These are phyloP conservation scores for Pyrrhoderma lamaoense DNA, from an alignment of 1,284 basidiomycete genomes.

Conservation along the genomic window DNA sequence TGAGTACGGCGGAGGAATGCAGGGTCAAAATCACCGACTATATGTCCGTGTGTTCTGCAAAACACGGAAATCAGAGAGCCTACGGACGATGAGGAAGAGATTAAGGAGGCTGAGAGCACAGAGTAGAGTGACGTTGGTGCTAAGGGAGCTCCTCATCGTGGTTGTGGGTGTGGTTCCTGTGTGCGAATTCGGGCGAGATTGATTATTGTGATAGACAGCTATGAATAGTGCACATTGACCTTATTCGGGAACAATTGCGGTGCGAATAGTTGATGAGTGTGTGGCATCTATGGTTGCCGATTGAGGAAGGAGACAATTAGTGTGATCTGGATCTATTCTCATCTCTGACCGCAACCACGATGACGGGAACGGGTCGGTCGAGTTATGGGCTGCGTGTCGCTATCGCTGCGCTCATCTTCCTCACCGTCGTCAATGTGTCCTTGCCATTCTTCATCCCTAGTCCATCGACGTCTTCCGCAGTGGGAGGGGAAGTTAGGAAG, in stretches of 20 bases:
- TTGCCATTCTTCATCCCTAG: slow-evolving; percentile 9
- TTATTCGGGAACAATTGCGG: background rate
- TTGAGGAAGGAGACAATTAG: slow-evolving; percentile 1
- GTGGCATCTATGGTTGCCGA: background rate
- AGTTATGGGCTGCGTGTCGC: too few species aligned
- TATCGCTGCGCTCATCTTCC: slow-evolving; percentile 14
- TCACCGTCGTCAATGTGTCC: slow-evolving; percentile 13
- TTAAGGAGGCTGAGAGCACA: slow-evolving; percentile 11
- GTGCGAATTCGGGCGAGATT: background rate
- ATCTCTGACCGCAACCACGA: background rate
- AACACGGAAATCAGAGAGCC: slow-evolving; percentile 2
- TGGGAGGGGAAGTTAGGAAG: background rate
- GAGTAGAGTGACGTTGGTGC: slow-evolving; percentile 6
- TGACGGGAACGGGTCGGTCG: too few species aligned
- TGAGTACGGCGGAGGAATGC: background rate
- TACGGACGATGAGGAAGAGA: slow-evolving; percentile 8
- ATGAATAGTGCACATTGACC: background rate
- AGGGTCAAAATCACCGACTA: background rate
- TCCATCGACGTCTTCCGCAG: slow-evolving; percentile 4
- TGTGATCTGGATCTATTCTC: background rate
- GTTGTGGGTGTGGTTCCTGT: background rate
- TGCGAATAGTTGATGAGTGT: background rate
- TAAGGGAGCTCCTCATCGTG: slow-evolving; percentile 6
- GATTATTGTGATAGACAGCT: background rate
- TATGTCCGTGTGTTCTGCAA: slow-evolving; percentile 6